These are phyloP conservation scores for Colletotrichum brevisporum DNA, from an alignment of 2,329 filamentous ascomycete species.

Conservation along the genomic window DNA sequence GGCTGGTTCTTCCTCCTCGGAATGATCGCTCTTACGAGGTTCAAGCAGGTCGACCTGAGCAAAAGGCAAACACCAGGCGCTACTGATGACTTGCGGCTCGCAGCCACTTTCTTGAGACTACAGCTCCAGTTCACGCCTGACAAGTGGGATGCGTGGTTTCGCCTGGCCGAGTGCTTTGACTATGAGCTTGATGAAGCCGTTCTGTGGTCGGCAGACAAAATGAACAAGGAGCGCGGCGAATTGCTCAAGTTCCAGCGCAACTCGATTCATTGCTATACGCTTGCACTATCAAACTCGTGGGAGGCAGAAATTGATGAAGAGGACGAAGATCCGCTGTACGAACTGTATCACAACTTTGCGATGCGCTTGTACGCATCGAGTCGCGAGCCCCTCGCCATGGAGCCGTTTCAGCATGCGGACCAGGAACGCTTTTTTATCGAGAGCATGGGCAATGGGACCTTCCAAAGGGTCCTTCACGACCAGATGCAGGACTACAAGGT, in stretches of 20 bases:
- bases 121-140: conserved; percentile 87
- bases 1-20: conserved; percentile 95
- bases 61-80: conserved; percentile 84
- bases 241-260: conserved; percentile 82
- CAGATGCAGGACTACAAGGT: conserved; percentile 73
- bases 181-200: conserved; percentile 89
- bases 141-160: conserved; percentile 92
- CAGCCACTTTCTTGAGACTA: conserved; percentile 82
- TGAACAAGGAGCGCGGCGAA: conserved; percentile 85
- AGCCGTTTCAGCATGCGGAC: conserved; percentile 70
- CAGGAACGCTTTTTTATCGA: conserved; percentile 71
- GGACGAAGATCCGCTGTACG: conserved; percentile 68
- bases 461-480: conserved; percentile 65
- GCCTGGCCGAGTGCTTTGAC: conserved; percentile 88
- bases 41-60: conserved; percentile 77
- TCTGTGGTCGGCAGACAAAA: conserved; percentile 90
- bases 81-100: conserved; percentile 87
- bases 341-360: conserved; percentile 72
- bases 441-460: conserved; percentile 63
- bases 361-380: conserved; percentile 75
- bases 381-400: conserved; percentile 74
- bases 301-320: conserved; percentile 58
- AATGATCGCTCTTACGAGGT: conserved; percentile 89
- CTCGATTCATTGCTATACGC: conserved; percentile 84
- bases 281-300: conserved; percentile 70